phyloP scores from a whole-genome alignment of 2,329 filamentous ascomycete genomes.

The Setomelanomma holmii region DNA sequence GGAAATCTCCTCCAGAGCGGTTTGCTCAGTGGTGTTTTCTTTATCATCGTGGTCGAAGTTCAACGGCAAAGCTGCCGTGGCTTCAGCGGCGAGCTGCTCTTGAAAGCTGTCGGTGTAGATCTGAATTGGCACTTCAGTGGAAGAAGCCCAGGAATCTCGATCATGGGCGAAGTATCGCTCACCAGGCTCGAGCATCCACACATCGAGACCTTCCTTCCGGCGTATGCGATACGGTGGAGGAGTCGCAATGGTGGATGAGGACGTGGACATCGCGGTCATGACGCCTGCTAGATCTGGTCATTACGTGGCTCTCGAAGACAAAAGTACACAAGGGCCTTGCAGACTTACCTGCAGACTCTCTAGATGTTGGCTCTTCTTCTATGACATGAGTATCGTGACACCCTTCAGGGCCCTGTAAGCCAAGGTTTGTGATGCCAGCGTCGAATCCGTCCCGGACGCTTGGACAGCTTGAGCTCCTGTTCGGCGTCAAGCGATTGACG shows the following conservation, averaged over 20 bases:
- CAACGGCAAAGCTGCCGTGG: slow-evolving; percentile 22
- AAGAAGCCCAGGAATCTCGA: slow-evolving; percentile 12
- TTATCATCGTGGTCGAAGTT: slow-evolving; percentile 31
- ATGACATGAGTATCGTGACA: not conserved
- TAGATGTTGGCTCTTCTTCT: not conserved
- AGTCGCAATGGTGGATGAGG: not conserved
- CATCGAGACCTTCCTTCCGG: slow-evolving; percentile 5
- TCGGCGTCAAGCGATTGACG: too few species aligned
- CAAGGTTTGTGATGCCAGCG: too few species aligned
- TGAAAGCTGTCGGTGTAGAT: slow-evolving; percentile 26
- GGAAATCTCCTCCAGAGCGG: slow-evolving; percentile 3
- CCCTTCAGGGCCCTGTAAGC: too few species aligned
- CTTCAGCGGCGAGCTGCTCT: slow-evolving; percentile 24
- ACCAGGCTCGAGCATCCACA: slow-evolving; percentile 6
- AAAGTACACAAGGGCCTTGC: not conserved
- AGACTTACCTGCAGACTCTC: not conserved
- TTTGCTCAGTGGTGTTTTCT: slow-evolving; percentile 19
- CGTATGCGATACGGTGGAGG: slow-evolving; percentile 2
- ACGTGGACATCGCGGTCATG: not conserved
- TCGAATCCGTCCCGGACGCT: too few species aligned
- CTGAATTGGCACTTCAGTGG: slow-evolving; percentile 16
- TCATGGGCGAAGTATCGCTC: slow-evolving; percentile 11
- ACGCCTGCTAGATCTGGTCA: not conserved
- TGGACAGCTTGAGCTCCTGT: too few species aligned
- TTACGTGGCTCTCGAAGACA: too few species aligned